A percentile compares a stretch with the other conserved stretches of the same genome.
phyloP scores from a whole-genome alignment of 169 alveolate genomes.

The Plasmodium vivax region DNA sequence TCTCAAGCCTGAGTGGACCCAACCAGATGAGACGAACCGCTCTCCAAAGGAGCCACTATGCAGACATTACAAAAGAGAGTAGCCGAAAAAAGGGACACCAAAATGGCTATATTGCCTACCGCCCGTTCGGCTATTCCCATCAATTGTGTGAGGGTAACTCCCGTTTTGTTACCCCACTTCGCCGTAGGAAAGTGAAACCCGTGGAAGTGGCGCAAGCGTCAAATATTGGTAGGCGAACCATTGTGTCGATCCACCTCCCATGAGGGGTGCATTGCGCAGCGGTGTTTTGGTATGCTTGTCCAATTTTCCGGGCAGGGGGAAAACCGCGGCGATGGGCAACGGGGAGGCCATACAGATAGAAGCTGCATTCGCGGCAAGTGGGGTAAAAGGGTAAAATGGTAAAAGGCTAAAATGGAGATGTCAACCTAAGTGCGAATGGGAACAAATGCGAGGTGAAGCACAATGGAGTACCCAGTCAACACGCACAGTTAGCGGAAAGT shows the following conservation, averaged over 20 bases:
- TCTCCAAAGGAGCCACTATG: not conserved
- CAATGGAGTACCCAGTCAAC: not conserved
- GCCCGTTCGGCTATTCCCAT: not conserved
- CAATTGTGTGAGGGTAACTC: not conserved
- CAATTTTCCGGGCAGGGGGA: not conserved
- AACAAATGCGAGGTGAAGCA: not conserved
- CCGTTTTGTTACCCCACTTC: not conserved
- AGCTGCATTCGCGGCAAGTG: not conserved
- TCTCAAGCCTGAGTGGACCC: not conserved
- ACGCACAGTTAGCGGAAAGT: not conserved
- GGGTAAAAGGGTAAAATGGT: not conserved
- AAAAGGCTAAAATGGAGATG: not conserved
- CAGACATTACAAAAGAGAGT: not conserved
- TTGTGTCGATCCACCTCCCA: not conserved
- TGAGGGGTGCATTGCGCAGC: not conserved
- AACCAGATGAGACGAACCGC: not conserved
- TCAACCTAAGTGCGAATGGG: not conserved
- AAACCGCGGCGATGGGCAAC: not conserved
- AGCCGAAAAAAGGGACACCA: not conserved
- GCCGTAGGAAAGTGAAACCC: not conserved
- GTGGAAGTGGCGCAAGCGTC: not conserved
- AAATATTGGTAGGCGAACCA: not conserved
- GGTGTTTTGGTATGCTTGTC: not conserved
- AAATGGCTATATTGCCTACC: not conserved
- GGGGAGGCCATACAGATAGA: not conserved